phyloP scores from a whole-genome alignment of 345 rosid species.

The Odontarrhena argentea region DNA sequence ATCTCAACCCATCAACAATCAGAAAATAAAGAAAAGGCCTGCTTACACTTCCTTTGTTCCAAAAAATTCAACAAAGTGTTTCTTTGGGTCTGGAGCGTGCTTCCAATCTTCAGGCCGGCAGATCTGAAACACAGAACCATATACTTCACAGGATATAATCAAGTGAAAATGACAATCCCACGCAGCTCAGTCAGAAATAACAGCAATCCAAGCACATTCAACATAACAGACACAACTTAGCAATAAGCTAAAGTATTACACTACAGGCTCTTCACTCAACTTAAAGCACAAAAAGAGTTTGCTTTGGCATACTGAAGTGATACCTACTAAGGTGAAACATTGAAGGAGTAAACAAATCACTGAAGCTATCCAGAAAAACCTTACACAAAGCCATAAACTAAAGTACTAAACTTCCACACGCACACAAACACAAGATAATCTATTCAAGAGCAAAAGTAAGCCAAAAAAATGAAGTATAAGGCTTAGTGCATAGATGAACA shows the following conservation, averaged over 20 bases:
- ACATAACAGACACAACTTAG: conserved; percentile 2
- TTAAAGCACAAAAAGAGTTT: neutral
- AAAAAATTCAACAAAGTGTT: conserved; percentile 77
- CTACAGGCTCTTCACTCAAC: conserved; percentile 5
- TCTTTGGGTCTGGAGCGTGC: conserved; percentile 70
- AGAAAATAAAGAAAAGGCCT: conserved; percentile 20
- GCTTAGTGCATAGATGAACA: neutral
- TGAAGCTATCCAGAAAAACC: conserved; percentile 1
- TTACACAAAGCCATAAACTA: conserved; percentile 4
- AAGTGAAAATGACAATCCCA: conserved; percentile 19
- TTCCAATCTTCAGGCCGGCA: conserved; percentile 86
- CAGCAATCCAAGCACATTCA: neutral
- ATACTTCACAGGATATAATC: conserved; percentile 20
- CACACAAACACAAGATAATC: neutral
- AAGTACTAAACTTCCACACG: neutral
- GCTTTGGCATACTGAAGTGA: neutral
- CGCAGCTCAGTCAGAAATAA: conserved; percentile 7
- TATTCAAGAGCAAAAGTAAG: neutral
- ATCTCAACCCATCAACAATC: conserved; percentile 17
- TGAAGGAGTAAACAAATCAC: conserved; percentile 5
- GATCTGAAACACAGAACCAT: conserved; percentile 63
- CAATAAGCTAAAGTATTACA: conserved; percentile 6
- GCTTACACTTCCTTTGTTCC: conserved; percentile 96
- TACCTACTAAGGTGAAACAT: conserved; percentile 14
- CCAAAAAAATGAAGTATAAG: neutral